Percentiles rank a stretch among this genome's conserved stretches.
Conservation (phyloP, 345 rosid genomes). For the Salix brachista region DNA sequence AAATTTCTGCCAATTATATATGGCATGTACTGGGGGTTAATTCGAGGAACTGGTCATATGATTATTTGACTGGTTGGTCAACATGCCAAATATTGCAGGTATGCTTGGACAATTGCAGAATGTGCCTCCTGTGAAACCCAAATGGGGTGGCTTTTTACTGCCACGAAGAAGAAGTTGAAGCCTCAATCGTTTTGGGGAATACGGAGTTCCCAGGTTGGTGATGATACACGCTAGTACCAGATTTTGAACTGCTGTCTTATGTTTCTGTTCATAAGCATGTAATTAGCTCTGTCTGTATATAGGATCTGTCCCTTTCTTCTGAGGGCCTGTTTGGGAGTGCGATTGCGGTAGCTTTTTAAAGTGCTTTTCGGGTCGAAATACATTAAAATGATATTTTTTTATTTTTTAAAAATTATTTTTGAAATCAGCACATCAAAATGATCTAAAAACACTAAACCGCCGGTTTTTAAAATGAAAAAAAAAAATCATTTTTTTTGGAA, state of each 20-base stretch:
- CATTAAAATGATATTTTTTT: too few relatives aligned
- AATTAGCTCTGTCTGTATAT: slow-evolving; percentile 18
- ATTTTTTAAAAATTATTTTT: too few relatives aligned
- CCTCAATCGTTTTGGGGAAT: slow-evolving; percentile 89
- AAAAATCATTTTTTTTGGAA: too few relatives aligned
- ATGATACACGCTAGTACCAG: slow-evolving; percentile 29
- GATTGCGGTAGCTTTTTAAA: too few relatives aligned
- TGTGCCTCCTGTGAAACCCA: slow-evolving; percentile 22
- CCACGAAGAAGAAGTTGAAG: slow-evolving; percentile 59
- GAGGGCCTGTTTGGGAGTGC: too few relatives aligned
- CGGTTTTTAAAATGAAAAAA: too few relatives aligned
- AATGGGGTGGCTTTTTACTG: slow-evolving; percentile 89
- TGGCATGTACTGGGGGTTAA: not conserved
- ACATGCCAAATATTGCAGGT: slow-evolving; percentile 42
- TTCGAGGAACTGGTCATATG: not conserved
- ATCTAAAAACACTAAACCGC: too few relatives aligned
- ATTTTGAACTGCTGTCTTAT: not conserved
- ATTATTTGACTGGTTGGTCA: not conserved
- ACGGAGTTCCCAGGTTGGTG: slow-evolving; percentile 70
- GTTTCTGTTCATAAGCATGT: not conserved
- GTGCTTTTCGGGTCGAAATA: too few relatives aligned
- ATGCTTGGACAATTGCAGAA: slow-evolving; percentile 50
- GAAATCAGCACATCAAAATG: too few relatives aligned
- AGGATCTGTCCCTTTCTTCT: not conserved
- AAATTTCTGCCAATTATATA: not conserved